Evolutionary conservation across 805 yeast genomes (phyloP).

Genomic region (Zygoascus tannicola): DNA sequence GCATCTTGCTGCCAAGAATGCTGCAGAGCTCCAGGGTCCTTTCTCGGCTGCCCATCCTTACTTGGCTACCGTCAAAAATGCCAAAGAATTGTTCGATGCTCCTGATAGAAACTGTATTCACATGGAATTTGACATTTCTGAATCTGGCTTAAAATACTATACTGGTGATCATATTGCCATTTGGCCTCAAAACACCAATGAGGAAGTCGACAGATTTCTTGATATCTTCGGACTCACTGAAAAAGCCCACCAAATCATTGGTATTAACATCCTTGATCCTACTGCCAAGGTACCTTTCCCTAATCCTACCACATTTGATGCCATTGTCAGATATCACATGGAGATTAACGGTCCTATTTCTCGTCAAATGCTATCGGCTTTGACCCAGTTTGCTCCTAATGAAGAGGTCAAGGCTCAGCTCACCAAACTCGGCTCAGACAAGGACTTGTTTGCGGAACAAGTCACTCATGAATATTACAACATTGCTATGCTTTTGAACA

Average conservation of each 20-base stretch:
- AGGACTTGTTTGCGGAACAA: conserved; percentile 54
- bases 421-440: conserved; percentile 51
- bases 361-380: conserved; percentile 66
- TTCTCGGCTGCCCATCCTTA: conserved; percentile 76
- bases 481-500: conserved; percentile 62
- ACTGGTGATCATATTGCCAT: conserved; percentile 96
- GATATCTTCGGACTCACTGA: conserved; percentile 49
- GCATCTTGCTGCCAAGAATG: conserved; percentile 32
- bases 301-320: conserved; percentile 72
- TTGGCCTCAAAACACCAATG: conserved; percentile 85
- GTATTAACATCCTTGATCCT: conserved; percentile 56
- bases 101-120: conserved; percentile 74
- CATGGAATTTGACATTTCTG: conserved; percentile 75
- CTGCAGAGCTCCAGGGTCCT: conserved; percentile 36
- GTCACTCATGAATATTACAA: conserved; percentile 56
- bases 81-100: conserved; percentile 64
- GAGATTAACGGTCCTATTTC: conserved; percentile 92
- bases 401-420: conserved; percentile 43
- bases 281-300: conserved; percentile 37
- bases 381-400: conserved; percentile 76
- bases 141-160: conserved; percentile 66
- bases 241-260: conserved; percentile 47
- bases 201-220: conserved; percentile 59
- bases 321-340: conserved; percentile 74
- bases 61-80: conserved; percentile 51